Evolutionary conservation across 108 stramenopile genomes (phyloP).

Genomic region (Nitzschia inconspicua): DNA sequence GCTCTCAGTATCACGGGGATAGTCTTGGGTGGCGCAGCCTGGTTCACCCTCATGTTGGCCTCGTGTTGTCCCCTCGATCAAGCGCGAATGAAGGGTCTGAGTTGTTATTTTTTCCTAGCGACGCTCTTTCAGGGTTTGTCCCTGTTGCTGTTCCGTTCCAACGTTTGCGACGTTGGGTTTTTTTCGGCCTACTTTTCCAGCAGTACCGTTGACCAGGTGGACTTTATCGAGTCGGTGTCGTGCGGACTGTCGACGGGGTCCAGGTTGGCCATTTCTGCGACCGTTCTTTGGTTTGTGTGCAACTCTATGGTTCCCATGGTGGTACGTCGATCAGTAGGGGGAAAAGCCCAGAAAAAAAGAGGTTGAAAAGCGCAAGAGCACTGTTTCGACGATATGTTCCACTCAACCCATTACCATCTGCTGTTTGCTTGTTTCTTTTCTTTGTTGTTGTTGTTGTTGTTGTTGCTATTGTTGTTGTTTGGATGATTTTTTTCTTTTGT

Average conservation of each 20-base stretch:
- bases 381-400: too few species aligned
- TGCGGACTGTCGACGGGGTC: background rate
- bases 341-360: too few species aligned
- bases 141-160: background rate
- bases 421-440: background rate
- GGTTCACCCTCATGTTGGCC: background rate
- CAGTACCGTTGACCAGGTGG: too few species aligned
- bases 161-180: conserved; percentile 1
- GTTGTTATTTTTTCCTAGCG: background rate
- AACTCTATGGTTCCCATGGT: background rate
- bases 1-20: background rate
- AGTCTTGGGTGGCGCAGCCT: conserved; percentile 1
- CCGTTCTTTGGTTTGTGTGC: background rate
- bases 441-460: background rate
- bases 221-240: background rate
- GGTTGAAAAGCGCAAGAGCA: too few species aligned
- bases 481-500: background rate
- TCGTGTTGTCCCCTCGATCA: background rate
- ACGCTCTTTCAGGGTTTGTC: background rate
- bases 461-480: background rate
- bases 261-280: conserved; percentile 3
- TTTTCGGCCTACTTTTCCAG: conserved; percentile 3
- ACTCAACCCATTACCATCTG: background rate
- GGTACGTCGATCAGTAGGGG: too few species aligned
- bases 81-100: background rate